phyloP scores from a whole-genome alignment of 306 rosid genomes.

The Quercus rubra region DNA sequence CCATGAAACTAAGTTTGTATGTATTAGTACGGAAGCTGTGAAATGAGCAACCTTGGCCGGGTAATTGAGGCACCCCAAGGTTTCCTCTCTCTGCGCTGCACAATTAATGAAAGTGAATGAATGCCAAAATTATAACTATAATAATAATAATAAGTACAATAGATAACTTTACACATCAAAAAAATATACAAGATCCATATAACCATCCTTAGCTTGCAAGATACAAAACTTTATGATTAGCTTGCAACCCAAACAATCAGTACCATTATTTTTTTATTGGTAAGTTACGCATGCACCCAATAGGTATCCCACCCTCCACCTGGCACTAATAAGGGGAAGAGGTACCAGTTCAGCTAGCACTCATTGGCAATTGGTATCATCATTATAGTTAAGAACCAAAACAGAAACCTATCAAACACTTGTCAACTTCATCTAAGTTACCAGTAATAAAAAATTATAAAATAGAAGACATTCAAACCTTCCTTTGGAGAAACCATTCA shows the following conservation, averaged over 20 bases:
- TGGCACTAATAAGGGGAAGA: no score
- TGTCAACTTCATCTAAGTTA: background rate
- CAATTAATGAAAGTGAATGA: slow-evolving; percentile 7
- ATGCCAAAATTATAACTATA: background rate
- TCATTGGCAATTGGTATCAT: no score
- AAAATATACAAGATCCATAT: background rate
- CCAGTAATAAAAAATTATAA: background rate
- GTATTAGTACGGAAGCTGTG: slow-evolving; percentile 91
- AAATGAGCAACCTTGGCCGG: slow-evolving; percentile 99
- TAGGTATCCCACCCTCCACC: no score
- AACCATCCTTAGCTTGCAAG: slow-evolving; percentile 1
- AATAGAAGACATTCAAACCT: background rate
- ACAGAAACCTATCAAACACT: slow-evolving; percentile 13
- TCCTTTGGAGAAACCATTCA: background rate
- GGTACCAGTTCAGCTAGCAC: no score
- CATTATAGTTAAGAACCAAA: background rate
- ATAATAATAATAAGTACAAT: background rate
- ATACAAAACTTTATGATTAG: slow-evolving; percentile 1
- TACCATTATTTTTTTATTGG: background rate
- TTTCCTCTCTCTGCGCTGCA: slow-evolving; percentile 82
- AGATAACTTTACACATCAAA: slow-evolving; percentile 1
- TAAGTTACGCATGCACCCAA: no score
- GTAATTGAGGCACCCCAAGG: slow-evolving; percentile 92
- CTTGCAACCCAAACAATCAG: background rate
- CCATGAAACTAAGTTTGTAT: slow-evolving; percentile 94